A percentile compares a stretch with the other conserved stretches of the same genome.
phyloP scores from a whole-genome alignment of 768 basidiomycete species.

The Lentinula edodes region DNA sequence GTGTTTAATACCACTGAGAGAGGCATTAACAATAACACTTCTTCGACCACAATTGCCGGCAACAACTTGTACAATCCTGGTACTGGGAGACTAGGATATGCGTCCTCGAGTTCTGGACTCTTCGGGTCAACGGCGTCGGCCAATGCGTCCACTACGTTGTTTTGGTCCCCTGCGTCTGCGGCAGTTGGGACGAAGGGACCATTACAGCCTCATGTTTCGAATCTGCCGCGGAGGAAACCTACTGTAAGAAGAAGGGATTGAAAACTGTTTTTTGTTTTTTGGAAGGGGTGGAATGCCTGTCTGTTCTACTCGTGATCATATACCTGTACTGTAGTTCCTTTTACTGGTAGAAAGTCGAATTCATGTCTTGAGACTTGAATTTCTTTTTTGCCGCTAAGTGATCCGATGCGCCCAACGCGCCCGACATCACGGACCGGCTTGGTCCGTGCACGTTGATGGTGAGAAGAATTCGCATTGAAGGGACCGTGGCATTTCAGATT shows the following conservation, averaged over 20 bases:
- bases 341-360: background rate
- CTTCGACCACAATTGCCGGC: background rate
- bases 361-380: background rate
- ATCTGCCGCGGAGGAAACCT: conserved; percentile 1
- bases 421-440: background rate
- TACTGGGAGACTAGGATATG: background rate
- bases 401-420: background rate
- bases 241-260: background rate
- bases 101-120: background rate
- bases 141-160: background rate
- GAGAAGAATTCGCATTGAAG: background rate
- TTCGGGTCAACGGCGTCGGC: background rate
- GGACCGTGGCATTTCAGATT: background rate
- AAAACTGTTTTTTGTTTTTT: background rate
- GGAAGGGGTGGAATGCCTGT: too few relatives aligned
- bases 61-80: background rate
- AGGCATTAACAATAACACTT: background rate
- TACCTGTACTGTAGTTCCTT: background rate
- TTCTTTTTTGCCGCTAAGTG: background rate
- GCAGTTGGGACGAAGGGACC: background rate
- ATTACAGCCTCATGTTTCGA: conserved; percentile 5
- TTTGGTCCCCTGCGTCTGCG: conserved; percentile 4
- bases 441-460: conserved; percentile 3
- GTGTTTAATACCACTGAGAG: background rate
- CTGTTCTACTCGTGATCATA: background rate